Percentiles rank a stretch among this genome's conserved stretches.
Evolutionary conservation across 257 asterid species (phyloP).

Genomic region (Ilex aquifolium): DNA sequence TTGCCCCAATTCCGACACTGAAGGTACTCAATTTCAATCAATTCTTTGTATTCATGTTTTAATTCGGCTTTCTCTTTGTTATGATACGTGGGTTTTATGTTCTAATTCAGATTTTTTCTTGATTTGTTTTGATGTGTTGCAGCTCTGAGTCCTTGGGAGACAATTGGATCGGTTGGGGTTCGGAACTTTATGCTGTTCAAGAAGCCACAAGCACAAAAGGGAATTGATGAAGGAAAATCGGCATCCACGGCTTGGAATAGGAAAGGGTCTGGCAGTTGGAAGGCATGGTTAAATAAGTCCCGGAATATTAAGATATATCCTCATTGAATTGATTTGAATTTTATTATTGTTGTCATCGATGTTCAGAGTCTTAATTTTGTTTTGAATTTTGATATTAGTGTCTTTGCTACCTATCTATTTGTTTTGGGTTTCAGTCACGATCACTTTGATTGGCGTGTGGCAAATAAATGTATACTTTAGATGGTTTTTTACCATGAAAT

Average conservation of each 20-base stretch:
- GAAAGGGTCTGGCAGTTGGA: background rate
- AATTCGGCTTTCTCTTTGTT: background rate
- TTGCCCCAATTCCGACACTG: constrained; percentile 24
- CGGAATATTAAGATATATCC: background rate
- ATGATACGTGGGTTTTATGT: background rate
- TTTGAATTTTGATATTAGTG: no score
- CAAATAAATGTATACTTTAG: no score
- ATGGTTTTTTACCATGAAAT: no score
- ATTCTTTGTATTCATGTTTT: background rate
- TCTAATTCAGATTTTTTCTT: background rate
- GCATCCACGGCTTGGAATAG: background rate
- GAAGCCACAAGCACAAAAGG: background rate
- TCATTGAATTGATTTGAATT: background rate
- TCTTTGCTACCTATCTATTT: no score
- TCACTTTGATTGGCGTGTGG: no score
- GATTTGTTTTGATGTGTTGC: background rate
- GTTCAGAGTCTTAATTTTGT: no score
- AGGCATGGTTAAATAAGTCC: constrained; percentile 2
- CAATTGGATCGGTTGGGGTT: constrained; percentile 12
- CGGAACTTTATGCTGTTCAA: constrained; percentile 5
- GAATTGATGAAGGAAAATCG: background rate
- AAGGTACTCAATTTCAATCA: constrained; percentile 15
- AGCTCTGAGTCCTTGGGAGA: constrained; percentile 2
- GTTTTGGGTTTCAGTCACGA: no score
- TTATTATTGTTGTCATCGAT: no score